These are phyloP conservation scores for Mycena kentingensis DNA, from an alignment of 768 basidiomycete species.

Conservation along the genomic window DNA sequence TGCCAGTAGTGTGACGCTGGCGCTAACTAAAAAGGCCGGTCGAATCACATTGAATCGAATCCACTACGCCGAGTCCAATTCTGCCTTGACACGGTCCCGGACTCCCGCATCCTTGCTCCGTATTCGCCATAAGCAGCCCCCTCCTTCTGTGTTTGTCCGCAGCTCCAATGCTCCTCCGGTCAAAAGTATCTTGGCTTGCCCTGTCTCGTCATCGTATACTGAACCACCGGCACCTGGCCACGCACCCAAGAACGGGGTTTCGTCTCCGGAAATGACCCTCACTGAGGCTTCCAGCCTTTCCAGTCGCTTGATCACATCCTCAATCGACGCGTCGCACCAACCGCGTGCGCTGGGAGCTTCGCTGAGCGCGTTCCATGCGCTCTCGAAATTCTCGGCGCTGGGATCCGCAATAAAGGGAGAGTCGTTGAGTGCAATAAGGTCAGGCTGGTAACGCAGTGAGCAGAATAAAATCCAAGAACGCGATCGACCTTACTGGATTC, in stretches of 20 bases:
- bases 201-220: conserved; percentile 37
- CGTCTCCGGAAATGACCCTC: conserved; percentile 54
- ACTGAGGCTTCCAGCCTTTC: conserved; percentile 48
- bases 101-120: conserved; percentile 52
- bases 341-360: conserved; percentile 52
- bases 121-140: conserved; percentile 72
- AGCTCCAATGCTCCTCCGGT: conserved; percentile 52
- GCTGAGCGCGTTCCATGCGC: conserved; percentile 56
- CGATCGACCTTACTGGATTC: conserved; percentile 1
- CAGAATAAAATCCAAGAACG: not conserved
- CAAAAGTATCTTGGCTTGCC: conserved; percentile 66
- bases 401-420: conserved; percentile 64
- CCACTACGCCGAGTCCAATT: conserved; percentile 36
- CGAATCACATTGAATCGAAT: too few relatives aligned
- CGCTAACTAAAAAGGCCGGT: too few relatives aligned
- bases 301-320: conserved; percentile 54
- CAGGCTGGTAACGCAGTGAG: conserved; percentile 24
- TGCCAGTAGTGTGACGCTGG: too few relatives aligned
- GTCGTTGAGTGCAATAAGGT: conserved; percentile 72
- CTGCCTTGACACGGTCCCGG: conserved; percentile 45
- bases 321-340: conserved; percentile 65
- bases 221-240: conserved; percentile 17
- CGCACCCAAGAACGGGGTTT: conserved; percentile 63
- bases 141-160: conserved; percentile 65
- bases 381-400: conserved; percentile 49